phyloP scores from a whole-genome alignment of 305 asterid genomes.

The Caryopteris hybrid region DNA sequence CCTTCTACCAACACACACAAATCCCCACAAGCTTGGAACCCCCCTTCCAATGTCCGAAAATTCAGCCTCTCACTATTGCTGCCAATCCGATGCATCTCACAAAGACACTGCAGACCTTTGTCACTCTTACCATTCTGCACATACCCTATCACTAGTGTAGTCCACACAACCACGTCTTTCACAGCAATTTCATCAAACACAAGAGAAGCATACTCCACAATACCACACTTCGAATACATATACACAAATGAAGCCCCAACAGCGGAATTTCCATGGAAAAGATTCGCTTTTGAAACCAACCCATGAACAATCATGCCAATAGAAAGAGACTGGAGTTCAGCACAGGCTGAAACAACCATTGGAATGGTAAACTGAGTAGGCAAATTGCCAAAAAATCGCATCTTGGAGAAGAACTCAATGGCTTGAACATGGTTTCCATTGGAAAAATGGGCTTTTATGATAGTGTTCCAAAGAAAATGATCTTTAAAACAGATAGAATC shows the following conservation, averaged over 20 bases:
- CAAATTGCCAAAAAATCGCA: constrained; percentile 31
- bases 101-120: constrained; percentile 52
- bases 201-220: constrained; percentile 35
- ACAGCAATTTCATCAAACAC: constrained; percentile 61
- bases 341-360: constrained; percentile 70
- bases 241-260: constrained; percentile 71
- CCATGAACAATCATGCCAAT: constrained; percentile 50
- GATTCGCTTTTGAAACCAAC: constrained; percentile 49
- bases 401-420: constrained; percentile 39
- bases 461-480: constrained; percentile 69
- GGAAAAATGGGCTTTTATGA: constrained; percentile 69
- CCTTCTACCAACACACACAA: constrained; percentile 54
- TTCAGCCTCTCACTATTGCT: constrained; percentile 50
- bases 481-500: constrained; percentile 37
- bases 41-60: constrained; percentile 69
- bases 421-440: constrained; percentile 42
- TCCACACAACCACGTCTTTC: constrained; percentile 80
- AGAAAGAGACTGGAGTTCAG: constrained; percentile 47
- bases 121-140: constrained; percentile 64
- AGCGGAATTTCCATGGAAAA: constrained; percentile 45
- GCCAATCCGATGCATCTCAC: constrained; percentile 55
- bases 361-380: constrained; percentile 64
- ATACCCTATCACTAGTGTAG: constrained; percentile 66
- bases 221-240: constrained; percentile 68
- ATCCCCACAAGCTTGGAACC: constrained; percentile 79